phyloP scores from a whole-genome alignment of 163 green algal genomes.

The Prototheca cutis region DNA sequence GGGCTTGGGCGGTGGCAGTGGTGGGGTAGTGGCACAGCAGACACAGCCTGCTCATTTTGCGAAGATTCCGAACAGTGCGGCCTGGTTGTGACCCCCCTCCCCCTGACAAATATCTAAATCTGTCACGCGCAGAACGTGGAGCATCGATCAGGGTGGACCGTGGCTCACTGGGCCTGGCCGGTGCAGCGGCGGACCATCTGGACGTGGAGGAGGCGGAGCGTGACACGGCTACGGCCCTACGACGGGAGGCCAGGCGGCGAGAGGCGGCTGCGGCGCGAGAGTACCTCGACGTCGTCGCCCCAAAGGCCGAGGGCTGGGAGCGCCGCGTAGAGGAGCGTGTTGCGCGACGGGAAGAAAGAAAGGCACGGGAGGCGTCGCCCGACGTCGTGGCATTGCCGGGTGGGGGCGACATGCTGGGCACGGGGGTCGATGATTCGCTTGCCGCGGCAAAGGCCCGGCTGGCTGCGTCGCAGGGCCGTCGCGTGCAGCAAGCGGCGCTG shows the following conservation, averaged over 20 bases:
- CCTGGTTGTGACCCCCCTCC: too few species aligned
- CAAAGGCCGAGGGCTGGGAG: slow-evolving; percentile 15
- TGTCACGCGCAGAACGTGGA: too few species aligned
- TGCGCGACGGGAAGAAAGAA: slow-evolving; percentile 35
- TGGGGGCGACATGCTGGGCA: slow-evolving; percentile 39
- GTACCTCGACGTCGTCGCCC: background rate
- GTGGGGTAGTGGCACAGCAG: too few species aligned
- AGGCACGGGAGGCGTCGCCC: slow-evolving; percentile 29
- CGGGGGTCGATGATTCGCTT: slow-evolving; percentile 45
- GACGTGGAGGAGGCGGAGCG: slow-evolving; percentile 9
- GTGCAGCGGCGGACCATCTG: slow-evolving; percentile 38
- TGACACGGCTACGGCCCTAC: background rate
- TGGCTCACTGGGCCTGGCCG: slow-evolving; percentile 31
- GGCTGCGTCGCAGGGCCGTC: slow-evolving; percentile 17
- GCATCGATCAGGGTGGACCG: too few species aligned
- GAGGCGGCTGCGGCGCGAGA: background rate
- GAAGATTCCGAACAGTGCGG: too few species aligned
- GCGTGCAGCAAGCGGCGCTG: slow-evolving; percentile 6
- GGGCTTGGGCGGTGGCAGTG: background rate
- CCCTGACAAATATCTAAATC: too few species aligned
- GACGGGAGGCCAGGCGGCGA: background rate
- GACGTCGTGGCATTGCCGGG: slow-evolving; percentile 28
- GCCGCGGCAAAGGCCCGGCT: slow-evolving; percentile 32
- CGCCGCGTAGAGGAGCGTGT: slow-evolving; percentile 46
- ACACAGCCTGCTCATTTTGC: too few species aligned